These are phyloP conservation scores for Abrus pulchellus DNA, from an alignment of 306 rosid species.

Conservation along the genomic window DNA sequence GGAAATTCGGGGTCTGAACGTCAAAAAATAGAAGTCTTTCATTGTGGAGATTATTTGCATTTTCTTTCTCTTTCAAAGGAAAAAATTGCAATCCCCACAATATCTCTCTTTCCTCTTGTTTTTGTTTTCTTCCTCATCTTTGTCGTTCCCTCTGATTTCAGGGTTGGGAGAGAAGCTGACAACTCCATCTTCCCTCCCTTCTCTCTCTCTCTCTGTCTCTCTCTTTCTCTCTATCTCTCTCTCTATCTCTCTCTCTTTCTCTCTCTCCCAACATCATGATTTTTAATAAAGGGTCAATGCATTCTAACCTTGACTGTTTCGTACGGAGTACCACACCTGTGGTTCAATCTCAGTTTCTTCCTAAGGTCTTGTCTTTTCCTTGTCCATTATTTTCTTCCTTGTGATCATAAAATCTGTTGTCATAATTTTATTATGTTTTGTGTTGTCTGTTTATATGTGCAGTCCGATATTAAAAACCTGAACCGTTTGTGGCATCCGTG, in stretches of 20 bases:
- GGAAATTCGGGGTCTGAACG: conserved; percentile 57
- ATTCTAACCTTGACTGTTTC: conserved; percentile 85
- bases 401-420: background rate
- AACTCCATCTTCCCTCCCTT: conserved; percentile 45
- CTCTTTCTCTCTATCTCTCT: too few species aligned
- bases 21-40: conserved; percentile 63
- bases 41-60: conserved; percentile 48
- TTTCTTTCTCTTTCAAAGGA: conserved; percentile 50
- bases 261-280: conserved; percentile 60
- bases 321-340: conserved; percentile 86
- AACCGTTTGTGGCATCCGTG: conserved; percentile 96
- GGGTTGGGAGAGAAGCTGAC: conserved; percentile 80
- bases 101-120: conserved; percentile 40
- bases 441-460: background rate
- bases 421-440: background rate
- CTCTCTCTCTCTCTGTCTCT: background rate
- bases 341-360: conserved; percentile 80
- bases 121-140: conserved; percentile 30
- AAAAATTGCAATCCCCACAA: conserved; percentile 57
- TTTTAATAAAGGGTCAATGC: conserved; percentile 72
- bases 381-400: background rate
- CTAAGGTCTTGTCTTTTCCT: conserved; percentile 62
- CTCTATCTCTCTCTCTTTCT: conserved; percentile 10
- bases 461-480: conserved; percentile 82
- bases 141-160: conserved; percentile 45